Base-by-base conservation (phyloP, 176 grass and related monocot species). In the Cenchrus fungigraminus region DNA sequence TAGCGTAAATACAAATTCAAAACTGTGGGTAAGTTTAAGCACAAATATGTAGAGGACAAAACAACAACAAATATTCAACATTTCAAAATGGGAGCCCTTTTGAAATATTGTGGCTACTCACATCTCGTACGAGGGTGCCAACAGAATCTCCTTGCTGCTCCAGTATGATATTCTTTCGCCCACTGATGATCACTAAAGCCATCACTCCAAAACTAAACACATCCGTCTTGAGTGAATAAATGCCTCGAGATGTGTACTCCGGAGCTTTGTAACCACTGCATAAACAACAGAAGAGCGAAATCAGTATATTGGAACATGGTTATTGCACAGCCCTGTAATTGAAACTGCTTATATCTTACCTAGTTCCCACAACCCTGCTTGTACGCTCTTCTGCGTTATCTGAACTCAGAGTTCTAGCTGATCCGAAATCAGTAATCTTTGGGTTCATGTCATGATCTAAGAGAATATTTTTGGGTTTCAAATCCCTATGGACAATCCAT, bases 201-300 rank as follows among this genome's bases (percentile, higher is more conserved):
- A 79, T 31, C 4, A 93, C 51, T 1, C 88, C 88, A 3, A 93
- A 93, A 67, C 91, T 93, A 50, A 93, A 93, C 5, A 82, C 91
- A 51, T 93, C 88, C 12, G 88, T 87, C 88, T 90, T 93, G 10
- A 82, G 6, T 5, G 88, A 93, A 52, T 90, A 90, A 51, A 84
- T 3, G 17, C 85, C 91, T 42, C 4, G 65, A 52, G 61, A 82
- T 10, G 43, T 86, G 31, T 93, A 93, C 77, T 93, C 88, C 0
- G 91, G 82, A 80, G 85, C 58, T 68, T 79, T 90, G 58, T 90
- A 93, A 14, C 91, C 85, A 68, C 88, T 93, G 68, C 15, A 45
- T 37, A 60, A 69, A 77, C 3, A 62, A 6, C 25, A 57, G 44
- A 65, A 46, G 37, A 6, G 20, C 8, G 0, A 10, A 14, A 28